phyloP scores from a whole-genome alignment of 352 stramenopile species.

The Phytophthora cryptogea region DNA sequence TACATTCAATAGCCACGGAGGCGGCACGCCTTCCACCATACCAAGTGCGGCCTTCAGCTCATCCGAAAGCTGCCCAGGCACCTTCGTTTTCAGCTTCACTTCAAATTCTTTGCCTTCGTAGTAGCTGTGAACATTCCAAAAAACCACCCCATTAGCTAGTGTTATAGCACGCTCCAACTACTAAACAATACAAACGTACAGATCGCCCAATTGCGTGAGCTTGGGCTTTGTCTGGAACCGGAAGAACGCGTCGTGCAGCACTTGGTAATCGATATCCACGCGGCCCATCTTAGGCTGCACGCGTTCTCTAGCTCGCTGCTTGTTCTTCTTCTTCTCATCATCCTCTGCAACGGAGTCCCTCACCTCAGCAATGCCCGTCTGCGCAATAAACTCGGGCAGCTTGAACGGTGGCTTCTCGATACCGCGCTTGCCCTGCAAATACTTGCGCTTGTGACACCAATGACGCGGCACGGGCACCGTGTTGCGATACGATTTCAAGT shows the following conservation, averaged over 20 bases:
- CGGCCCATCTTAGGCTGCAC: constrained; percentile 96
- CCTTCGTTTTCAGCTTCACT: constrained; percentile 89
- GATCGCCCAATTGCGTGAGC: constrained; percentile 80
- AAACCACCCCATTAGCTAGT: neutral
- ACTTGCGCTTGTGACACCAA: constrained; percentile 99
- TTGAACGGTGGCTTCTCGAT: constrained; percentile 96
- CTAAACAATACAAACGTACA: constrained; percentile 43
- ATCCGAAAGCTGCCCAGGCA: constrained; percentile 89
- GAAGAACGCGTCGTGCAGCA: constrained; percentile 99
- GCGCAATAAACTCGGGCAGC: constrained; percentile 97
- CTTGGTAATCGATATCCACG: constrained; percentile 98
- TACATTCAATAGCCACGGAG: constrained; percentile 98
- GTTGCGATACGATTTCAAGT: constrained; percentile 95
- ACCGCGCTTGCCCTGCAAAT: constrained; percentile 96
- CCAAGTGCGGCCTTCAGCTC: constrained; percentile 92
- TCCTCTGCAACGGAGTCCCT: constrained; percentile 76
- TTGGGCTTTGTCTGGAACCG: constrained; percentile 98
- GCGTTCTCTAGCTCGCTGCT: constrained; percentile 92
- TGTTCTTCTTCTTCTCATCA: constrained; percentile 91
- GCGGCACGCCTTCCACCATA: constrained; percentile 93
- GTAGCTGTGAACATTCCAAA: constrained; percentile 68
- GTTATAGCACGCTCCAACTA: constrained; percentile 28
- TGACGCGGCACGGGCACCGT: constrained; percentile 97
- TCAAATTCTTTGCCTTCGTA: constrained; percentile 99
- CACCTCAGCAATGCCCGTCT: constrained; percentile 92